Evolutionary conservation across 176 grass and related monocot species (phyloP).

Genomic region (Oryza brachyantha): DNA sequence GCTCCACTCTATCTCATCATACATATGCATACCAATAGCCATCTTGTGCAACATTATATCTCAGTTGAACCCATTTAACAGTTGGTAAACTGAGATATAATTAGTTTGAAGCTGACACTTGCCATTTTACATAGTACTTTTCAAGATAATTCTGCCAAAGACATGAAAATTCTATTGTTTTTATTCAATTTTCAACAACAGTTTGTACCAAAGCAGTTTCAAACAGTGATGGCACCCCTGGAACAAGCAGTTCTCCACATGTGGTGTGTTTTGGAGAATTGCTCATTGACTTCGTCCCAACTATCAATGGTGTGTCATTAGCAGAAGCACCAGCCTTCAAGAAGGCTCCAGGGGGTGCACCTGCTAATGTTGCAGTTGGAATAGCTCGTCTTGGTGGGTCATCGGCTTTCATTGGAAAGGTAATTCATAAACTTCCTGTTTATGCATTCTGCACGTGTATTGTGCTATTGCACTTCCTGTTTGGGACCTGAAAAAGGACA

Average conservation of each 20-base stretch:
- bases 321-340: slow-evolving; percentile 89
- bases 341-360: slow-evolving; percentile 88
- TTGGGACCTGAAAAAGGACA: neutral
- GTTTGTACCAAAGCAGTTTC: slow-evolving; percentile 45
- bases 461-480: neutral
- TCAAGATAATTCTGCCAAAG: neutral
- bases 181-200: slow-evolving; percentile 24
- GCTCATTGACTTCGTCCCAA: slow-evolving; percentile 94
- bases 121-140: neutral
- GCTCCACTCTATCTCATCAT: too few species aligned
- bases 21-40: neutral
- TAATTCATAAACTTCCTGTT: slow-evolving; percentile 24
- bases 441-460: neutral
- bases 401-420: slow-evolving; percentile 94
- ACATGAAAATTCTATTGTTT: slow-evolving; percentile 25
- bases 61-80: neutral
- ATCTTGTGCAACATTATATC: neutral
- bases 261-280: slow-evolving; percentile 92
- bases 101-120: slow-evolving; percentile 10
- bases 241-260: slow-evolving; percentile 50
- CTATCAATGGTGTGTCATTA: slow-evolving; percentile 61
- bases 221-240: slow-evolving; percentile 34
- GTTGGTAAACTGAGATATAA: neutral
- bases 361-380: slow-evolving; percentile 94
- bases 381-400: slow-evolving; percentile 91